These are phyloP conservation scores for Phoma sp. DNA, from an alignment of 2,329 filamentous ascomycete genomes.

Conservation along the genomic window DNA sequence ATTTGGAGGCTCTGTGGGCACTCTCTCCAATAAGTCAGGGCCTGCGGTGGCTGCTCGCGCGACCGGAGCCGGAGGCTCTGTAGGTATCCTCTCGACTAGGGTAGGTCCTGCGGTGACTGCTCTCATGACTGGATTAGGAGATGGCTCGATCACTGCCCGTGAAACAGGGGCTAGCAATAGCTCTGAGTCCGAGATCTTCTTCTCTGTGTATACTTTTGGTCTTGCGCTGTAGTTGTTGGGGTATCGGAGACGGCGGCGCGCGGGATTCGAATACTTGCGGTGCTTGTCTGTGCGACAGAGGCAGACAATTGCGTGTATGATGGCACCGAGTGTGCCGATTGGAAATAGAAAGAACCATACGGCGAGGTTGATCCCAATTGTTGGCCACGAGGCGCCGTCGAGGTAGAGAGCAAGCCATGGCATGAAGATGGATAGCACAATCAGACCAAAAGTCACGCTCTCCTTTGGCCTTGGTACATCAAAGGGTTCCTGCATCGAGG, in stretches of 20 bases:
- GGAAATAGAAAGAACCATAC: conserved; percentile 5
- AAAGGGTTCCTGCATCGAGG: not conserved
- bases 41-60: not conserved
- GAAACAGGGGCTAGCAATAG: not conserved
- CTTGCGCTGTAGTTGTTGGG: conserved; percentile 5
- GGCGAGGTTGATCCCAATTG: conserved; percentile 15
- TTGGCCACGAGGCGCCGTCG: conserved; percentile 22
- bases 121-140: conserved; percentile 2
- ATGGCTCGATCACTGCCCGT: not conserved
- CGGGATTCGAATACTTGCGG: conserved; percentile 11
- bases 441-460: conserved; percentile 11
- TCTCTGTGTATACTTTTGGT: not conserved
- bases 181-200: not conserved
- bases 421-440: conserved; percentile 23
- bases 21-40: not conserved
- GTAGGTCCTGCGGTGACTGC: not conserved
- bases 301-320: conserved; percentile 21
- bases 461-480: conserved; percentile 18
- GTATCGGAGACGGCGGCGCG: conserved; percentile 12
- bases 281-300: conserved; percentile 15
- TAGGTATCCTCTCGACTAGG: not conserved
- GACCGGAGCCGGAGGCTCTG: conserved; percentile 1
- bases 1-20: not conserved
- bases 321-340: not conserved
- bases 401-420: conserved; percentile 30